These are phyloP conservation scores for Magnusiomyces paraingens DNA, from an alignment of 1,139 yeast species.

Conservation along the genomic window DNA sequence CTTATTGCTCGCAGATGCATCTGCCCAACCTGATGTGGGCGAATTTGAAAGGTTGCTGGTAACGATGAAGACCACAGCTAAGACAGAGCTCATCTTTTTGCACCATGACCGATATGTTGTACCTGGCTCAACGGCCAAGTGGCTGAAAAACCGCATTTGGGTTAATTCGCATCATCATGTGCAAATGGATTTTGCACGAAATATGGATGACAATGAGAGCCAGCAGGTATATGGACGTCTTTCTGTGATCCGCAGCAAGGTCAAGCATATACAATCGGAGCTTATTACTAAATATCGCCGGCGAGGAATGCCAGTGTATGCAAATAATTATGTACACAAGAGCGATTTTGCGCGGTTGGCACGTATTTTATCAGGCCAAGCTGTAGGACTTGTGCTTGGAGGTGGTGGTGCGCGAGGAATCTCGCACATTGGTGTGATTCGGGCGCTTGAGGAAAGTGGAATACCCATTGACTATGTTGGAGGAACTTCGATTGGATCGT, in stretches of 20 bases:
- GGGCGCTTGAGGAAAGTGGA: conserved; percentile 88
- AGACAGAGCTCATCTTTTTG: conserved; percentile 77
- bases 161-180: conserved; percentile 91
- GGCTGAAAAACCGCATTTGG: conserved; percentile 87
- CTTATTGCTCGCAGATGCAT: conserved; percentile 38
- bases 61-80: conserved; percentile 74
- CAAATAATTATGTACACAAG: conserved; percentile 54
- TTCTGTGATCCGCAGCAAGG: conserved; percentile 26
- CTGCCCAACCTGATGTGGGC: conserved; percentile 63
- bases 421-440: conserved; percentile 86
- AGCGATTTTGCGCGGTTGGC: conserved; percentile 88
- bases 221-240: conserved; percentile 15
- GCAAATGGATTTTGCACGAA: conserved; percentile 34
- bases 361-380: conserved; percentile 82
- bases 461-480: conserved; percentile 92
- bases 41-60: conserved; percentile 76
- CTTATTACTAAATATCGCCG: conserved; percentile 30
- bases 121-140: conserved; percentile 76
- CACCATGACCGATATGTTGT: conserved; percentile 78
- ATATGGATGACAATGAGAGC: conserved; percentile 2
- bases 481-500: conserved; percentile 94
- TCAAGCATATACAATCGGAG: conserved; percentile 33
- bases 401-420: conserved; percentile 98
- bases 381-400: conserved; percentile 88
- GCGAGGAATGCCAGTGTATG: conserved; percentile 33